These are phyloP conservation scores for Aspergillus homomorphus DNA, from an alignment of 495 filamentous ascomycete species.

Conservation along the genomic window DNA sequence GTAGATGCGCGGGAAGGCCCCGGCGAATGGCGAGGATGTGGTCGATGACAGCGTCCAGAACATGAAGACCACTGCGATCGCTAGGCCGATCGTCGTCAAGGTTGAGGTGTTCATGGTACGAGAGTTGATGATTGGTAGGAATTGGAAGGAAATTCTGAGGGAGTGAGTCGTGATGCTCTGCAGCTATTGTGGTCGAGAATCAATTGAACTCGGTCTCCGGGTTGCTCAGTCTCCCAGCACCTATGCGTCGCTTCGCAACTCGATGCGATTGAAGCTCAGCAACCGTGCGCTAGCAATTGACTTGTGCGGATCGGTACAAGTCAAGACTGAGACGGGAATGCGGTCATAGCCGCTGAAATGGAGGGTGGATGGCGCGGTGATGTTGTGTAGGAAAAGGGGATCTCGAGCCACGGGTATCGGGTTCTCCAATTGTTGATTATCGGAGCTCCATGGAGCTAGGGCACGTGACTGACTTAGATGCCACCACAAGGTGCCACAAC, in stretches of 20 bases:
- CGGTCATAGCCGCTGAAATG: background rate
- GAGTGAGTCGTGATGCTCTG: background rate
- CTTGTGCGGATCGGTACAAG: background rate
- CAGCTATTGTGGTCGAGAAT: background rate
- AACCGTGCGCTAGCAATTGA: background rate
- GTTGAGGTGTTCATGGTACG: slow-evolving; percentile 18
- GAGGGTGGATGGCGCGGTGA: background rate
- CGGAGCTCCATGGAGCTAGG: background rate
- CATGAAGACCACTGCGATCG: slow-evolving; percentile 33
- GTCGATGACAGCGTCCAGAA: slow-evolving; percentile 51
- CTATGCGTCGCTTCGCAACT: background rate
- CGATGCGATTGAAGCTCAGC: background rate
- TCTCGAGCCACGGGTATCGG: background rate
- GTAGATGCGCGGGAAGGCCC: slow-evolving; percentile 63
- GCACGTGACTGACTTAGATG: background rate
- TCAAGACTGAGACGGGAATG: background rate
- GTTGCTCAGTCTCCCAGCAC: no score
- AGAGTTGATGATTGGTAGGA: background rate
- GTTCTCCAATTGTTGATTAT: background rate
- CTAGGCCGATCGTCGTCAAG: slow-evolving; percentile 31
- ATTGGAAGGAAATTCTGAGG: background rate
- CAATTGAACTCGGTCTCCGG: no score
- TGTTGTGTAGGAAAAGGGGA: background rate
- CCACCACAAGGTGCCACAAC: no score
- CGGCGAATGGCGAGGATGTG: slow-evolving; percentile 60